Evolutionary conservation across 106 monocot species (phyloP).

Genomic region (Dioscorea zingiberensis): DNA sequence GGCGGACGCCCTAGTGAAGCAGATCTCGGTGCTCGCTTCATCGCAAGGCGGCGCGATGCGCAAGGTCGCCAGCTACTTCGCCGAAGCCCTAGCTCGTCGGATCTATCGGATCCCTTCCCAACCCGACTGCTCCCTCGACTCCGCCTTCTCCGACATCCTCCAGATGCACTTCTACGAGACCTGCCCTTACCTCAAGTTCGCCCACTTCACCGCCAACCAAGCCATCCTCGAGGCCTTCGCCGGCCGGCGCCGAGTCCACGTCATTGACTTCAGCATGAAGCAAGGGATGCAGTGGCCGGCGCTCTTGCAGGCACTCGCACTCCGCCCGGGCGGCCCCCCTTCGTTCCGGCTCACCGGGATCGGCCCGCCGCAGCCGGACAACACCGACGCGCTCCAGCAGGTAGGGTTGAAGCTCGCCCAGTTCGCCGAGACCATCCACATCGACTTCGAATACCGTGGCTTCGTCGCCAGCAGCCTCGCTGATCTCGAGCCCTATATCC

Average conservation of each 20-base stretch:
- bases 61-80: constrained; percentile 89
- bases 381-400: constrained; percentile 64
- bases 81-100: constrained; percentile 62
- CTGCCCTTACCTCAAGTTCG: constrained; percentile 94
- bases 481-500: constrained; percentile 75
- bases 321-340: constrained; percentile 78
- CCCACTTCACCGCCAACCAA: constrained; percentile 99
- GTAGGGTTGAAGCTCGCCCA: constrained; percentile 89
- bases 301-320: constrained; percentile 81
- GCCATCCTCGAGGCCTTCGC: constrained; percentile 93
- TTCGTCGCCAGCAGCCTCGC: constrained; percentile 56
- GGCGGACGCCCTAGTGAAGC: constrained; percentile 66
- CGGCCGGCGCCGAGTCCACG: constrained; percentile 62
- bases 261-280: constrained; percentile 89
- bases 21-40: constrained; percentile 54
- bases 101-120: constrained; percentile 48
- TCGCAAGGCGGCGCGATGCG: constrained; percentile 87
- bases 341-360: constrained; percentile 83
- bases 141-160: constrained; percentile 54
- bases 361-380: constrained; percentile 72
- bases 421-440: constrained; percentile 61
- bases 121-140: constrained; percentile 22
- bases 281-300: constrained; percentile 99
- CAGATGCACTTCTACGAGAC: constrained; percentile 89
- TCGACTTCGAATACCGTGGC: constrained; percentile 77